These are phyloP conservation scores for Colletotrichum karsti DNA, from an alignment of 2,329 filamentous ascomycete genomes.

Conservation along the genomic window DNA sequence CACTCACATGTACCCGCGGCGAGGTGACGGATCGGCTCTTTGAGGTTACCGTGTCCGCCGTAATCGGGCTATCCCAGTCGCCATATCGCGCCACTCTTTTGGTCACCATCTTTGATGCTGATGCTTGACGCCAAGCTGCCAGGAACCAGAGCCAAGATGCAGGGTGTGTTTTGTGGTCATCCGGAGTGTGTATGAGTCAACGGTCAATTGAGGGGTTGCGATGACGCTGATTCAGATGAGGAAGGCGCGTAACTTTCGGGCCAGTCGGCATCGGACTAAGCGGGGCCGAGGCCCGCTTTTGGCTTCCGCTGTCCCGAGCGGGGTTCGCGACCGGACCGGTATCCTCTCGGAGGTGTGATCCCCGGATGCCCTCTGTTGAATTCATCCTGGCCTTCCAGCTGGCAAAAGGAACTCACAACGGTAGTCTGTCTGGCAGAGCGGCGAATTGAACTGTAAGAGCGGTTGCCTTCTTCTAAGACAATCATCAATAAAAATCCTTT, in stretches of 20 bases:
- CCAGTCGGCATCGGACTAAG: not conserved
- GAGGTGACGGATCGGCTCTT: constrained; percentile 41
- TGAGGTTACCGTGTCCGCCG: constrained; percentile 43
- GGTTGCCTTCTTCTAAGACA: no score
- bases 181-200: not conserved
- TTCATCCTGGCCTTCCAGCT: no score
- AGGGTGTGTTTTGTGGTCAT: not conserved
- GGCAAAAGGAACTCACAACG: no score
- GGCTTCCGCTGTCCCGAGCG: not conserved
- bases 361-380: no score
- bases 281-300: not conserved
- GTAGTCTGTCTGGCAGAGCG: no score
- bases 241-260: not conserved
- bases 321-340: constrained; percentile 1
- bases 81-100: constrained; percentile 43
- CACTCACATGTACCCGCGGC: constrained; percentile 45
- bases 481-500: no score
- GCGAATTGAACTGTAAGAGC: no score
- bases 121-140: fast-evolving
- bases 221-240: not conserved
- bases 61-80: constrained; percentile 49
- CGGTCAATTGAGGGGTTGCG: not conserved
- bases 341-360: no score
- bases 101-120: constrained; percentile 31
- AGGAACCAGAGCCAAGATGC: not conserved